A percentile compares a stretch with the other conserved stretches of the same genome.
Evolutionary conservation across 1,284 basidiomycete genomes (phyloP).

Genomic region (Gomphus sp.): DNA sequence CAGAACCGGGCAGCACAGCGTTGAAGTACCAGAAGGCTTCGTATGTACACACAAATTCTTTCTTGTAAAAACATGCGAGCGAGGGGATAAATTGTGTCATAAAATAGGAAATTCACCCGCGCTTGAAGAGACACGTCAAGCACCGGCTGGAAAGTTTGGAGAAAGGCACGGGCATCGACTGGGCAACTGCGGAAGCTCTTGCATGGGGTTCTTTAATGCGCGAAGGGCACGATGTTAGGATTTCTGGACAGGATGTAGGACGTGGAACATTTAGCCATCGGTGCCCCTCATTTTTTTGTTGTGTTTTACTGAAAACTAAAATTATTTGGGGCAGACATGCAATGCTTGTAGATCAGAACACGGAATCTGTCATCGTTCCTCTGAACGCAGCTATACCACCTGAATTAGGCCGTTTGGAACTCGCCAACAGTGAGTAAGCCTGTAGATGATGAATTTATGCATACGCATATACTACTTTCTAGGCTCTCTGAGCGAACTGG

Average conservation of each 20-base stretch:
- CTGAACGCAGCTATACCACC: slow-evolving; percentile 60
- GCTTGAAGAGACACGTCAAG: slow-evolving; percentile 73
- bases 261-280: slow-evolving; percentile 86
- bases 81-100: background rate
- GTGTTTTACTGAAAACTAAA: background rate
- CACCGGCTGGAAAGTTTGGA: slow-evolving; percentile 66
- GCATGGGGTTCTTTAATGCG: slow-evolving; percentile 79
- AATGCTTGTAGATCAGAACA: slow-evolving; percentile 82
- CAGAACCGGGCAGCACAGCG: slow-evolving; percentile 59
- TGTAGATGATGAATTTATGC: background rate
- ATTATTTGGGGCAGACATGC: slow-evolving; percentile 50
- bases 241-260: slow-evolving; percentile 87
- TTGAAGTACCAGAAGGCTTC: slow-evolving; percentile 65
- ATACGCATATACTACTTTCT: background rate
- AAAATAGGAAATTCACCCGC: slow-evolving; percentile 64
- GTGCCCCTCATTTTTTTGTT: slow-evolving; percentile 23
- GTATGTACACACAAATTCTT: slow-evolving; percentile 33
- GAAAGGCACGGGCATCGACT: slow-evolving; percentile 66
- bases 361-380: slow-evolving; percentile 69
- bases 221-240: slow-evolving; percentile 72
- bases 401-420: slow-evolving; percentile 58
- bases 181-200: slow-evolving; percentile 83
- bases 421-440: slow-evolving; percentile 67
- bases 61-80: background rate
- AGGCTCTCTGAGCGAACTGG: slow-evolving; percentile 84